Conservation (phyloP, 2,329 filamentous ascomycete species). For the Zymoseptoria passerinii region DNA sequence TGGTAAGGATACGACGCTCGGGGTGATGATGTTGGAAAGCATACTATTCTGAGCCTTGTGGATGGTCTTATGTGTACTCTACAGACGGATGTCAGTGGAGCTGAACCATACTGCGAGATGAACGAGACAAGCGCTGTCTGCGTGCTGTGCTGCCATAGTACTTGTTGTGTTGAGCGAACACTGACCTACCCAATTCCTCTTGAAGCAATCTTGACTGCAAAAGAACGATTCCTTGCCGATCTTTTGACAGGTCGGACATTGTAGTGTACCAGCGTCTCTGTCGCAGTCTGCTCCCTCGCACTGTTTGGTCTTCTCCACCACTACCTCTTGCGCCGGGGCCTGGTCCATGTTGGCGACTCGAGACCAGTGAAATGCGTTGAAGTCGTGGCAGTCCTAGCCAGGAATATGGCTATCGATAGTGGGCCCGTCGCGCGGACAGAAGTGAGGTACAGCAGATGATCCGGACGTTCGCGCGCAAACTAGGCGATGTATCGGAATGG, state of each 20-base stretch:
- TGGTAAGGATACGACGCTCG: conserved; percentile 83
- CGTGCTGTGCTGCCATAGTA: neutral
- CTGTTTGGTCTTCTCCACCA: conserved; percentile 48
- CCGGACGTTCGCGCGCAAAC: neutral
- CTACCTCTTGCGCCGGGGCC: conserved; percentile 28
- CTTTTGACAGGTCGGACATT: conserved; percentile 94
- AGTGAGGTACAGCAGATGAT: neutral
- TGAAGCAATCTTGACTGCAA: conserved; percentile 98
- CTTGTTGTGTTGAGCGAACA: conserved; percentile 4
- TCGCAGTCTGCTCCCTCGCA: conserved; percentile 77
- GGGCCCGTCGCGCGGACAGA: neutral
- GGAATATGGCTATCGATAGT: neutral
- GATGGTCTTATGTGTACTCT: conserved; percentile 74
- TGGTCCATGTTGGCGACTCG: conserved; percentile 19
- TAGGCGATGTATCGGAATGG: neutral
- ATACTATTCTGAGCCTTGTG: conserved; percentile 72
- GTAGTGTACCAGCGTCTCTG: conserved; percentile 75
- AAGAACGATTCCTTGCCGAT: conserved; percentile 86
- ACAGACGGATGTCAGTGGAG: conserved; percentile 1
- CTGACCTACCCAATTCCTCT: conserved; percentile 81
- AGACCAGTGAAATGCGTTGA: neutral
- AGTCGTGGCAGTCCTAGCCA: neutral
- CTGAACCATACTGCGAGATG: neutral
- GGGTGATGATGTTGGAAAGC: conserved; percentile 63
- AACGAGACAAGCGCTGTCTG: neutral